Evolutionary conservation across 2,329 filamentous ascomycete genomes (phyloP).

Genomic region (Fusarium beomiforme): DNA sequence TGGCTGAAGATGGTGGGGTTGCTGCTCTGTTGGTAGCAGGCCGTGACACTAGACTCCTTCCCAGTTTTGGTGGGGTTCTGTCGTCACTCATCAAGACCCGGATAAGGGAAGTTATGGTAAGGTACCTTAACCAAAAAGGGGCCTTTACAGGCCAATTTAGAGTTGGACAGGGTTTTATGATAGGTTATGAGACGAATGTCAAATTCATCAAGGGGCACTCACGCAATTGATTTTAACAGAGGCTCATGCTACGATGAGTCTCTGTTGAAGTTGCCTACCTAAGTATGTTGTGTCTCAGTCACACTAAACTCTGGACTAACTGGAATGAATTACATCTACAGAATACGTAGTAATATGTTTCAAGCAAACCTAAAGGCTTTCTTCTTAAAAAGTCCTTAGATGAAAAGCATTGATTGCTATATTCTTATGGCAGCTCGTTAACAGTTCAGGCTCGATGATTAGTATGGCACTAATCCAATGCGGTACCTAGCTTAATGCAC

Average conservation of each 20-base stretch:
- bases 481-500: too few species aligned
- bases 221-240: background rate
- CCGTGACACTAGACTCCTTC: constrained; percentile 30
- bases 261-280: too few species aligned
- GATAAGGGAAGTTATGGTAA: background rate
- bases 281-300: background rate
- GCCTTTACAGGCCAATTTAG: constrained; percentile 6
- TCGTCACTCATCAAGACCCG: constrained; percentile 30
- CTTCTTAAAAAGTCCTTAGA: background rate
- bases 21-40: constrained; percentile 5
- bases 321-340: background rate
- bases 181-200: constrained; percentile 17
- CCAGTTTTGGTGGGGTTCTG: constrained; percentile 26
- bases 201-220: constrained; percentile 9
- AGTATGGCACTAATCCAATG: background rate
- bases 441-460: background rate
- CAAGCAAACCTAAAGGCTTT: background rate
- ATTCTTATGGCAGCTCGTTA: background rate
- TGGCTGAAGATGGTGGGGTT: constrained; percentile 24
- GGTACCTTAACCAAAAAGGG: constrained; percentile 13
- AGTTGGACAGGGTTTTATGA: constrained; percentile 19
- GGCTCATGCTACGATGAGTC: background rate
- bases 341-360: background rate
- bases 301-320: background rate
- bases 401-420: background rate